Evolutionary conservation across 768 basidiomycete genomes (phyloP), one percentile per base, ranked within the genome.

Genomic region (Daedaleopsis nitida): DNA sequence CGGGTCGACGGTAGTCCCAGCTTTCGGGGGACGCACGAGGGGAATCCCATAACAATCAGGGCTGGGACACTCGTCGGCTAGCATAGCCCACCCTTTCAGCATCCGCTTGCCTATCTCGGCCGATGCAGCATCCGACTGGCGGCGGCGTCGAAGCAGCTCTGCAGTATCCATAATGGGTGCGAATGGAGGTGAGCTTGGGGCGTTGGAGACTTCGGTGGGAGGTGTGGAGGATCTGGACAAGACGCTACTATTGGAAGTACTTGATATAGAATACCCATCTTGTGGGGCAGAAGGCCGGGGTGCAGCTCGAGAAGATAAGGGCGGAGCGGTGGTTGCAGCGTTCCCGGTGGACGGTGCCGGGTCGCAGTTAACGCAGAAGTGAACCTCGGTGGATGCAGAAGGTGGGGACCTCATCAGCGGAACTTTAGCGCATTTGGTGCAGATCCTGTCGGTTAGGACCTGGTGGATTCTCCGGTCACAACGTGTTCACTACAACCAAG

Each of bases 11-110:
- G 79, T 83, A 17, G 80, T 80, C 6, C 83, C 83, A 16, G 77
- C 65, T 70, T 83, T 89, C 19, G 91, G 90, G 42, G 88, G 88
- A 52, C 92, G 79, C 60, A 94, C 88, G 14, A 95, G 83, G n/a
- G 93, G 94, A 7, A 94, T 78, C 13, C 92, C 92, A 73, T 85
- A 88, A 69, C 94, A 95, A 23, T 75, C 71, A 5, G 70, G 65
- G 66, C 84, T 88, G 0, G 85, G 84, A 69, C 94, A 95, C 74
- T 93, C 91, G 39, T 94, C 91, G 23, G 81, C 91, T n/a, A 95
- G 79, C 89, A 95, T 91, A 0, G 93, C 86, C 91, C 91, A 95
- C 43, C 90, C 93, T 67, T 85, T 86, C 49, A 95, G 74, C 60
- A 95, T 77, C 24, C 86, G 82, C 63, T 83, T 87, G 47, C 90